These are phyloP conservation scores for Plasmopara viticola DNA, from an alignment of 352 stramenopile genomes.

Conservation along the genomic window DNA sequence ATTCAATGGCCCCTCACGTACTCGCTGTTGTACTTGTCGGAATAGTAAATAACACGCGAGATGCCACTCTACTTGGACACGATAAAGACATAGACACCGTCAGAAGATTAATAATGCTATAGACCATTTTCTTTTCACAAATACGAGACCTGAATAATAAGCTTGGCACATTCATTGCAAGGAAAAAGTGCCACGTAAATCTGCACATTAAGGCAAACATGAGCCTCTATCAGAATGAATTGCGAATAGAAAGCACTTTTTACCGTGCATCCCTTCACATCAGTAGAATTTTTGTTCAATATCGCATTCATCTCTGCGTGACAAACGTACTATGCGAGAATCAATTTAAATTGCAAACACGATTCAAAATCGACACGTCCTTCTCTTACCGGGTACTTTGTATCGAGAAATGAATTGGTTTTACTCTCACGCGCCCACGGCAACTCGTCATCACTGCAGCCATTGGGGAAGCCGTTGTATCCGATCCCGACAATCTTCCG, in stretches of 20 bases:
- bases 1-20: constrained; percentile 17
- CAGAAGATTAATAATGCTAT: too few relatives aligned
- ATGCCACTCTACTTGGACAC: constrained; percentile 85
- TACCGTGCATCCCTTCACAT: constrained; percentile 89
- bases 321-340: constrained; percentile 88
- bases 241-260: not conserved
- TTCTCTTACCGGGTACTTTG: constrained; percentile 86
- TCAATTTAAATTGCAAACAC: constrained; percentile 3
- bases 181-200: constrained; percentile 98
- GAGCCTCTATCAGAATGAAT: constrained; percentile 2
- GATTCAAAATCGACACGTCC: not conserved
- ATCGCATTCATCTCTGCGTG: constrained; percentile 99
- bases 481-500: constrained; percentile 97
- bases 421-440: constrained; percentile 87
- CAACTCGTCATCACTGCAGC: constrained; percentile 92
- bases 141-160: constrained; percentile 92
- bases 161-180: constrained; percentile 98
- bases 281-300: constrained; percentile 96
- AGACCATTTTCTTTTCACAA: not conserved
- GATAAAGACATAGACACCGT: too few relatives aligned
- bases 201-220: constrained; percentile 18
- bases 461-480: constrained; percentile 98
- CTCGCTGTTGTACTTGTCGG: constrained; percentile 92
- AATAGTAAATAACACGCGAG: constrained; percentile 93
- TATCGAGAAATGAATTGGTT: constrained; percentile 83